Evolutionary conservation across 2,329 filamentous ascomycete species (phyloP), one percentile per base, ranked within the genome.

Genomic region (Ophiocordyceps sinensis): DNA sequence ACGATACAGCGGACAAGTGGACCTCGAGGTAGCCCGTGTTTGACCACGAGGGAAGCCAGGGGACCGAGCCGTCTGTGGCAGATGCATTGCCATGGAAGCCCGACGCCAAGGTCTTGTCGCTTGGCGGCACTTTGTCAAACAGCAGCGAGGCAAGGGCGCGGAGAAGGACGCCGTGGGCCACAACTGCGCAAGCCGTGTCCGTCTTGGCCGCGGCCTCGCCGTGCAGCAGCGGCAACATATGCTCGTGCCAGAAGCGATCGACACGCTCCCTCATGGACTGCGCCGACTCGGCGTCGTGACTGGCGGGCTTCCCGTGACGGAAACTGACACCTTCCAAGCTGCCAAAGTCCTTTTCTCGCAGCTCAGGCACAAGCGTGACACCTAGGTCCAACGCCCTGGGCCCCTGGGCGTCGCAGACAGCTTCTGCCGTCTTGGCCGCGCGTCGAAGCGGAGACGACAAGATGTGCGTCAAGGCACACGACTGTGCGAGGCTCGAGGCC

Each of bases 121-220:
- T 42, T 4, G 43, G 43, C 1, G 50, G 41, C 2, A 85, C 71
- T 3, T 73, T 67, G 12, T 64, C 60, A 8, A 81, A 62, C 13
- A 94, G 57, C 12, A 70, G 67, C 42, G 71, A 69, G 70, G 82
- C 79, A 0, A 94, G 59, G 28, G 76, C 70, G 2, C 75, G 76
- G 3, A 94, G 70, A 34, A 94, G 77, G 45, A 94, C 79, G 14
- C 88, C 87, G 53, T 95, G 88, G 2, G 87, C 82, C 4, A 94
- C 82, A 13, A 94, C 62, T 1, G 77, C 79, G 12, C 86, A 63
- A 23, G 44, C 48, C 39, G 37, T 48, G 1, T 44, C 41, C 10
- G 39, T 23, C 5, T 40, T 43, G 1, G 43, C 38, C 1, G 29
- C 43, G 10, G 46, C 41, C 28, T 46, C 42, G 1, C 28, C 28